Evolutionary conservation across 768 basidiomycete species (phyloP).

Genomic region (Tylopilus intermedius): DNA sequence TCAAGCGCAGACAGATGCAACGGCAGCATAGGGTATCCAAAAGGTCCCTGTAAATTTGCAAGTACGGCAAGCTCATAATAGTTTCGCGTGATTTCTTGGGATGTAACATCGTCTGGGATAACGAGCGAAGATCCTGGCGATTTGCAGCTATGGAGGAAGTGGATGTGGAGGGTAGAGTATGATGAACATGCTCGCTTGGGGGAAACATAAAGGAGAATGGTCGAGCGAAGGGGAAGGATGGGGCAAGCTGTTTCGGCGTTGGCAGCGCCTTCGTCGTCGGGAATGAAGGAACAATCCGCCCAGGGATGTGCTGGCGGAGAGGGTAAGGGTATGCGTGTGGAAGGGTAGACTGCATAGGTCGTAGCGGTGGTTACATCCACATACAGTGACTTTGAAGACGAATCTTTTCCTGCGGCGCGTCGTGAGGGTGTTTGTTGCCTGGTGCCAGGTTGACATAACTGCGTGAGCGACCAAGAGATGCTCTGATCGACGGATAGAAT

Average conservation of each 20-base stretch:
- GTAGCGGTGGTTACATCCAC: constrained; percentile 35
- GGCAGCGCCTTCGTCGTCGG: constrained; percentile 28
- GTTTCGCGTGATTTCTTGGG: constrained; percentile 58
- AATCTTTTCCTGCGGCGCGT: constrained; percentile 29
- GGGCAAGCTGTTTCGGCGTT: constrained; percentile 30
- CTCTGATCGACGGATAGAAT: constrained; percentile 57
- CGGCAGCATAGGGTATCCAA: constrained; percentile 48
- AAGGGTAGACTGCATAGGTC: constrained; percentile 48
- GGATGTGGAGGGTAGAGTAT: constrained; percentile 52
- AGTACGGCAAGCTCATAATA: constrained; percentile 69
- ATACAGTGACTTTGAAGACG: constrained; percentile 27
- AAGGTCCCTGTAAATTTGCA: constrained; percentile 39
- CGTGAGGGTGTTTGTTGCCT: constrained; percentile 25
- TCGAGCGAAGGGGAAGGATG: constrained; percentile 52
- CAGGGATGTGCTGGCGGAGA: constrained; percentile 30
- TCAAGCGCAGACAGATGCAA: constrained; percentile 50
- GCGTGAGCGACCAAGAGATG: constrained; percentile 56
- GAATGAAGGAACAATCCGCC: constrained; percentile 27
- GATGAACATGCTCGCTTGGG: constrained; percentile 35
- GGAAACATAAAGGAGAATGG: constrained; percentile 54
- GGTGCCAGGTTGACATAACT: constrained; percentile 20
- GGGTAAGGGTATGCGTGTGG: constrained; percentile 39
- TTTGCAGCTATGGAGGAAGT: constrained; percentile 51
- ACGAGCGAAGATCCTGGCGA: constrained; percentile 37
- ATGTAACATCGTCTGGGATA: constrained; percentile 31